These are phyloP conservation scores for Amylostereum areolatum DNA, from an alignment of 1,284 basidiomycete genomes.

Conservation along the genomic window DNA sequence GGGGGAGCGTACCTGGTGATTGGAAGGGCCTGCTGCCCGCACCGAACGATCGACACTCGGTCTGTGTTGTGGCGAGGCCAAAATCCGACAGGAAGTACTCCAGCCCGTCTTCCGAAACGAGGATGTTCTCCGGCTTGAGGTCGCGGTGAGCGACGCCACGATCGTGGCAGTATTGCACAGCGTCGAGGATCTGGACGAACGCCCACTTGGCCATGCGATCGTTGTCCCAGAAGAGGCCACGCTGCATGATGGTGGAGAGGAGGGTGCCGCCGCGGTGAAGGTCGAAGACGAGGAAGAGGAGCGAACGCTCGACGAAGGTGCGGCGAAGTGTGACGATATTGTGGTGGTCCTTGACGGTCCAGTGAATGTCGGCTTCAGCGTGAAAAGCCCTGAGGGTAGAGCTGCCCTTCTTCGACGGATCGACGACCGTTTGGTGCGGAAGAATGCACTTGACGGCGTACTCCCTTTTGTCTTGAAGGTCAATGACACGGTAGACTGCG, in stretches of 20 bases:
- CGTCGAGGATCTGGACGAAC: slow-evolving; percentile 58
- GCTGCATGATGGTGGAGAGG: slow-evolving; percentile 52
- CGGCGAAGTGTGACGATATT: slow-evolving; percentile 54
- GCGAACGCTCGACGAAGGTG: slow-evolving; percentile 47
- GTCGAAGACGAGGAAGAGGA: slow-evolving; percentile 58
- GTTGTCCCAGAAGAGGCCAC: slow-evolving; percentile 26
- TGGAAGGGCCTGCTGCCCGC: slow-evolving; percentile 48
- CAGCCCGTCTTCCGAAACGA: slow-evolving; percentile 40
- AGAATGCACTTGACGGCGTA: slow-evolving; percentile 60
- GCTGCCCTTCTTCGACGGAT: slow-evolving; percentile 11
- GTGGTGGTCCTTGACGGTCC: slow-evolving; percentile 46
- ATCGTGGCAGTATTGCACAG: slow-evolving; percentile 50
- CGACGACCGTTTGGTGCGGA: slow-evolving; percentile 17
- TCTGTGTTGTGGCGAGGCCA: slow-evolving; percentile 55
- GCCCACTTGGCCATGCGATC: slow-evolving; percentile 43
- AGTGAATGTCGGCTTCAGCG: slow-evolving; percentile 35
- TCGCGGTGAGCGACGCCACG: slow-evolving; percentile 63
- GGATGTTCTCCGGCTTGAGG: slow-evolving; percentile 69
- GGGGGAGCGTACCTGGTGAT: slow-evolving; percentile 36
- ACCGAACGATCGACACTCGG: slow-evolving; percentile 43
- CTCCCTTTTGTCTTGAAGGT: slow-evolving; percentile 24
- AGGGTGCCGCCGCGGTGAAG: slow-evolving; percentile 60
- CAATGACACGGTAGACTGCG: slow-evolving; percentile 47
- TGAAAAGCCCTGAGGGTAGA: slow-evolving; percentile 2
- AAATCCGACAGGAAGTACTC: slow-evolving; percentile 58